Conservation (phyloP, 306 rosid species). For the Nissolia schottii region DNA sequence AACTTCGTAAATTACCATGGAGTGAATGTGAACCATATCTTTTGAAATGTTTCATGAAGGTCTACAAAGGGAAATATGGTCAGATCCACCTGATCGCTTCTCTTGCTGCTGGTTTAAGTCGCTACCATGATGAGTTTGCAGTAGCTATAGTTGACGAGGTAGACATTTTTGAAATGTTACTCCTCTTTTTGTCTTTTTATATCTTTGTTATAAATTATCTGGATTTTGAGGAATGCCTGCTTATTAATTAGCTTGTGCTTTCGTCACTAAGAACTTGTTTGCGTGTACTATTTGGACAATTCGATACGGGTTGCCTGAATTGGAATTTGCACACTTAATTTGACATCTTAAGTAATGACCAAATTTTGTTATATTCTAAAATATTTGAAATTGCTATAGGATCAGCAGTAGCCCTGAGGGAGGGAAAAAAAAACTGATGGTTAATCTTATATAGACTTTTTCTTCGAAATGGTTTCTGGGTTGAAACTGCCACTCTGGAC, state of each 20-base stretch:
- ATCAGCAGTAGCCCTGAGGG: not conserved
- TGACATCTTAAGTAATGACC: not conserved
- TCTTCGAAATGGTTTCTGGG: not conserved
- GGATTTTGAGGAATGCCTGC: conserved; percentile 18
- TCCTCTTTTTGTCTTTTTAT: conserved; percentile 10
- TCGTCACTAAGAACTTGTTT: not conserved
- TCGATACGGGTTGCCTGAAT: not conserved
- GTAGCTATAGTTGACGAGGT: conserved; percentile 99
- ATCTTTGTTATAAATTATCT: conserved; percentile 15
- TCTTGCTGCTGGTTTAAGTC: conserved; percentile 96
- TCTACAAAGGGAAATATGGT: conserved; percentile 95
- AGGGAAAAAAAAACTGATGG: not conserved
- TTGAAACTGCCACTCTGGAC: conserved; percentile 15
- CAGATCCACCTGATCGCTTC: conserved; percentile 96
- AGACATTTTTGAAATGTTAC: conserved; percentile 9
- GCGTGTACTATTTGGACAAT: conserved; percentile 1
- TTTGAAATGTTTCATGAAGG: conserved; percentile 97
- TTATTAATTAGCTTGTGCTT: not conserved
- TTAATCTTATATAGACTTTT: conserved; percentile 1
- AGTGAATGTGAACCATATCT: conserved; percentile 85
- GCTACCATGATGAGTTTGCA: conserved; percentile 94
- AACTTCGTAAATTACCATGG: conserved; percentile 98
- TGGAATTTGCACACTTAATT: conserved; percentile 13
- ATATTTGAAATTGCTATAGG: conserved; percentile 2
- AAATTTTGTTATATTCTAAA: not conserved